These are phyloP conservation scores for Solanum chilense DNA, from an alignment of 257 asterid genomes.

Conservation along the genomic window DNA sequence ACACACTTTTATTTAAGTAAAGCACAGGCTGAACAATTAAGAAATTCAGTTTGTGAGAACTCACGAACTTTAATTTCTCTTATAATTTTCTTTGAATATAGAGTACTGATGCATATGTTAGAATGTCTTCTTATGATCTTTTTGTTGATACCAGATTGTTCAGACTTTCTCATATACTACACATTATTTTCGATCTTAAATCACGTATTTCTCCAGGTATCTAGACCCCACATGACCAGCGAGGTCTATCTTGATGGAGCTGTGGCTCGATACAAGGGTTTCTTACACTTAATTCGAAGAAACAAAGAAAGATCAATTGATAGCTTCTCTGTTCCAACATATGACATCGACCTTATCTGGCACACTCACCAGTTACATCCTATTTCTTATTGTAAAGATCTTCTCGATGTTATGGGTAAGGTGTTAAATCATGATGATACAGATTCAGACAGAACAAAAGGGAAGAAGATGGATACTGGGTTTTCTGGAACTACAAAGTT, in stretches of 20 bases:
- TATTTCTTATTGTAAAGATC: constrained; percentile 71
- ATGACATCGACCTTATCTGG: constrained; percentile 96
- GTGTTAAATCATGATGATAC: constrained; percentile 90
- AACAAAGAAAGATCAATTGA: constrained; percentile 56
- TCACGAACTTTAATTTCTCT: not conserved
- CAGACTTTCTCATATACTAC: not conserved
- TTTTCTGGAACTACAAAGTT: constrained; percentile 66
- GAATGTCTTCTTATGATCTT: not conserved
- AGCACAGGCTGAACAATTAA: not conserved
- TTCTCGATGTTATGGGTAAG: constrained; percentile 56
- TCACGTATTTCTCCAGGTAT: constrained; percentile 35
- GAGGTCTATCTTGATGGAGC: constrained; percentile 63
- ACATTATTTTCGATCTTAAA: not conserved
- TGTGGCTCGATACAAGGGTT: constrained; percentile 92
- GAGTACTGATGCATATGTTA: not conserved
- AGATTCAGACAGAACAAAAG: constrained; percentile 87
- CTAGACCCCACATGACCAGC: constrained; percentile 48
- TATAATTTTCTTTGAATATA: not conserved
- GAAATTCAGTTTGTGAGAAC: not conserved
- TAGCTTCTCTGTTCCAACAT: constrained; percentile 95
- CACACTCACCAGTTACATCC: constrained; percentile 95
- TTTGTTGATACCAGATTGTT: not conserved
- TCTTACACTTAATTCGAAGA: constrained; percentile 77
- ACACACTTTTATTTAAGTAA: not conserved
- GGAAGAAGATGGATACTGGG: constrained; percentile 79